phyloP scores from a whole-genome alignment of 2,329 filamentous ascomycete species.

The Phyllosticta capitalensis region DNA sequence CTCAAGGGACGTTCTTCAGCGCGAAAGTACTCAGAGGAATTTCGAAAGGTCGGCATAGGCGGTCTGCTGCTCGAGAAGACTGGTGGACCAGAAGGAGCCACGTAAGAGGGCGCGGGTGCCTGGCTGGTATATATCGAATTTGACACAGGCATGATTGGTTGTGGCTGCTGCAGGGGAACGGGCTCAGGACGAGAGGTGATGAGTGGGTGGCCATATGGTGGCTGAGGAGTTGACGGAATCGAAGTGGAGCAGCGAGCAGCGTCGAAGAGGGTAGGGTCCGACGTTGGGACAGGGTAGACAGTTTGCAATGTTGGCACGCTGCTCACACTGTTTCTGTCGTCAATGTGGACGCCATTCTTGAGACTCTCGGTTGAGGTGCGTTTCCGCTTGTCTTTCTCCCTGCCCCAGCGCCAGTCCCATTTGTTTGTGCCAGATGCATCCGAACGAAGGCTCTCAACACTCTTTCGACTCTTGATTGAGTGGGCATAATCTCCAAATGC shows the following conservation, averaged over 20 bases:
- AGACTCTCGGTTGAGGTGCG: slow-evolving; percentile 21
- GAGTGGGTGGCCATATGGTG: slow-evolving; percentile 26
- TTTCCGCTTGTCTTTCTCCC: slow-evolving; percentile 32
- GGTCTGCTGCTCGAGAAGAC: slow-evolving; percentile 24
- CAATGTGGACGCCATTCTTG: slow-evolving; percentile 34
- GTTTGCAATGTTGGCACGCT: slow-evolving; percentile 48
- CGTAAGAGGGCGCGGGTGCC: slow-evolving; percentile 27
- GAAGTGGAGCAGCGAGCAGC: slow-evolving; percentile 41
- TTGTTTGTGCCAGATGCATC: slow-evolving; percentile 45
- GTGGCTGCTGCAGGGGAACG: slow-evolving; percentile 73
- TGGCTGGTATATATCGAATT: slow-evolving; percentile 53
- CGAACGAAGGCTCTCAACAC: slow-evolving; percentile 44
- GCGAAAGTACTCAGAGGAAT: background rate
- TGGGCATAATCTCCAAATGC: slow-evolving; percentile 47
- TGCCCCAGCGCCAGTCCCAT: slow-evolving; percentile 54
- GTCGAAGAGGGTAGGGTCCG: slow-evolving; percentile 56
- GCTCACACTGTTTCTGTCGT: slow-evolving; percentile 32
- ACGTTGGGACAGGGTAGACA: slow-evolving; percentile 57
- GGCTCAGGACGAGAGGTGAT: slow-evolving; percentile 32
- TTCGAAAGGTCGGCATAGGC: slow-evolving; percentile 9
- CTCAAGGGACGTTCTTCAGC: slow-evolving; percentile 15
- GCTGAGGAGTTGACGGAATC: slow-evolving; percentile 30
- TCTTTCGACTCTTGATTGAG: slow-evolving; percentile 27
- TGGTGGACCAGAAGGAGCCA: slow-evolving; percentile 31
- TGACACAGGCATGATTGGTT: slow-evolving; percentile 65